Evolutionary conservation across 495 filamentous ascomycete genomes (phyloP), one percentile per base, ranked within the genome.

Genomic region (Penicillium egyptiacum): DNA sequence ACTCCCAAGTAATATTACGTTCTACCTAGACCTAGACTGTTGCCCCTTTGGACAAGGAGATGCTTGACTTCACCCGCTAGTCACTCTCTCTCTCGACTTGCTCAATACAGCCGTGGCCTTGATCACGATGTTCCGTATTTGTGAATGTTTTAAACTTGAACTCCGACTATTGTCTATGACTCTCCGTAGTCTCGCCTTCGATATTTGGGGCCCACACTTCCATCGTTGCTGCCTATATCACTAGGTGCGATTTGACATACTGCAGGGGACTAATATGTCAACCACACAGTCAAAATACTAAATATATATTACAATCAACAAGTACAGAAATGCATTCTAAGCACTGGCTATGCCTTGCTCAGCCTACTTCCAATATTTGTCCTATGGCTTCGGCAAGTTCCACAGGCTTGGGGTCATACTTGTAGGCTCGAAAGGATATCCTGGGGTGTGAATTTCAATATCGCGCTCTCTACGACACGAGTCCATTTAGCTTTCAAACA

Each of bases 371-470:
- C 23, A 14, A 43, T 7, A 17, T 30, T 22, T 7, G 6, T 10
- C 20, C 17, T 31, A n/a, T 53, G 12, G 11, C 45, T 31, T 28
- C 35, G 22, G 9, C 19, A 31, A 42, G 25, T 41, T 31, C 16
- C 50, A 10, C 42, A 25, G 10, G 11, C 20, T 17, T 3, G 22
- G 30, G 30, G 0, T 35, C 19, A 46, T 39, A 31, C 52, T 46
- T 46, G 31, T 10, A 39, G 53, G 42, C 31, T 47, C 31, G 42
- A 43, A 28, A 26, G 20, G 53, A 47, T 47, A 37, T 55, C 43
- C 42, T 53, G 17, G 50, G 22, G 22, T 11, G 28, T 10, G 10
- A 16, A 12, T 47, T 55, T 37, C 31, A 47, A 55, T 45, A 55
- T 14, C 39, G 23, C 14, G 22, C 25, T 30, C 10, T 9, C 23